Conservation (phyloP, 1,139 yeast genomes). For the Hyphopichia khmerensis region DNA sequence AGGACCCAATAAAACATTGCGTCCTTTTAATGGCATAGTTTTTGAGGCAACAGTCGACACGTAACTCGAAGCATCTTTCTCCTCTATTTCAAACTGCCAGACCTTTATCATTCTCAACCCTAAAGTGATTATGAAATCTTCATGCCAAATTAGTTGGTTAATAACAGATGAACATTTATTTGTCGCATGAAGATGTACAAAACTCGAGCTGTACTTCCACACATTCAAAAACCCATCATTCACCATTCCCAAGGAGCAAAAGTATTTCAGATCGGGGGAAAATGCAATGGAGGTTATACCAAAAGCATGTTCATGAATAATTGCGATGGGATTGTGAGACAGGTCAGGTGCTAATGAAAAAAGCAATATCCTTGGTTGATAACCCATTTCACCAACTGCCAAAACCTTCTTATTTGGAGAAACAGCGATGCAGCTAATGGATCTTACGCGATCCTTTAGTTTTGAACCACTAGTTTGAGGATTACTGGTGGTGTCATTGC, state of each 20-base stretch:
- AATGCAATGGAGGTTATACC: conserved; percentile 58
- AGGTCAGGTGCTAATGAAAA: conserved; percentile 57
- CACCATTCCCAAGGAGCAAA: conserved; percentile 60
- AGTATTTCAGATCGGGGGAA: conserved; percentile 52
- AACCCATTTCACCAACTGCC: conserved; percentile 70
- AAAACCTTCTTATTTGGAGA: conserved; percentile 52
- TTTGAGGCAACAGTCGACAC: conserved; percentile 8
- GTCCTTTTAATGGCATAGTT: conserved; percentile 47
- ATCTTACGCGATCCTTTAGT: conserved; percentile 47
- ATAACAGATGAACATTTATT: conserved; percentile 63
- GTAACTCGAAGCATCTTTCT: not conserved
- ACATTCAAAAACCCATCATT: conserved; percentile 66
- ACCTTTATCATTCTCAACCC: conserved; percentile 61
- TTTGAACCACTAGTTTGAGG: conserved; percentile 15
- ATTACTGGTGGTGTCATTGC: not conserved
- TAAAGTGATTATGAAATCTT: conserved; percentile 45
- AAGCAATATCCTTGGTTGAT: conserved; percentile 59
- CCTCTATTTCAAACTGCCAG: conserved; percentile 48
- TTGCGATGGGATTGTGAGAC: conserved; percentile 45
- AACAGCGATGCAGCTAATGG: conserved; percentile 54
- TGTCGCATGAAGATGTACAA: conserved; percentile 34
- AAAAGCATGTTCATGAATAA: conserved; percentile 60
- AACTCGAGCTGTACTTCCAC: conserved; percentile 39
- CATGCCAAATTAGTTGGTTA: conserved; percentile 56
- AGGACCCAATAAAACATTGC: conserved; percentile 55